Percentiles rank a stretch among this genome's conserved stretches.
Evolutionary conservation across 163 green algal species (phyloP).

Genomic region (Prototheca cutis): DNA sequence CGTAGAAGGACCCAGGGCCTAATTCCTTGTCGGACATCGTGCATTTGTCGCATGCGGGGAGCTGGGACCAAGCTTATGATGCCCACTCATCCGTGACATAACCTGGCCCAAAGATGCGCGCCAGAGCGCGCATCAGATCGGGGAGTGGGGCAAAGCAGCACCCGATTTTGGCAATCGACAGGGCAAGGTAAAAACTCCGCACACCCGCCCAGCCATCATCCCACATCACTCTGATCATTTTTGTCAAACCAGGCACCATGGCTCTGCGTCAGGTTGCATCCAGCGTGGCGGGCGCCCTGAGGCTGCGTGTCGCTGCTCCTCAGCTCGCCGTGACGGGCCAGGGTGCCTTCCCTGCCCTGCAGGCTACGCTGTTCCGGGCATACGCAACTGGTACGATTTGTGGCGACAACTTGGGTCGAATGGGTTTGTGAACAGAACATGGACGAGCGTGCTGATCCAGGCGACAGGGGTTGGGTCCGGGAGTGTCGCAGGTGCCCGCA

Average conservation of each 20-base stretch:
- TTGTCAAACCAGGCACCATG: neutral
- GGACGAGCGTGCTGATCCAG: too few species aligned
- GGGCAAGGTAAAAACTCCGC: neutral
- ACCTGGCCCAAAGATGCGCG: too few species aligned
- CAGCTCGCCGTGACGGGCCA: neutral
- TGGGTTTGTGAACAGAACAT: too few species aligned
- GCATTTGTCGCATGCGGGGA: neutral
- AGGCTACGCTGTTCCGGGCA: neutral
- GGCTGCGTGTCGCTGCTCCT: neutral
- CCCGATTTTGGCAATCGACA: neutral
- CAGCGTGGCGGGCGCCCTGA: neutral
- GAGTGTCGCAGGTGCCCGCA: neutral
- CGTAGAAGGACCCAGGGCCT: neutral
- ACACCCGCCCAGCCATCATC: neutral
- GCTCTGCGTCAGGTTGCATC: constrained; percentile 1
- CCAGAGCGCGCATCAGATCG: too few species aligned
- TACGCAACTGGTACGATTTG: neutral
- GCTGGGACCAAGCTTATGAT: neutral
- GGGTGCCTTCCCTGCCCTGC: neutral
- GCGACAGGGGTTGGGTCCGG: too few species aligned
- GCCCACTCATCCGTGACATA: too few species aligned
- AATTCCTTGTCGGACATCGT: neutral
- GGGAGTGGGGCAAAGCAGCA: too few species aligned
- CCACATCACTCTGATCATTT: neutral
- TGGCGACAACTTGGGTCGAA: neutral